A percentile compares a stretch with the other conserved stretches of the same genome.
These are phyloP conservation scores for Dictyophora rubrovolvata DNA, from an alignment of 768 basidiomycete genomes.

Conservation along the genomic window DNA sequence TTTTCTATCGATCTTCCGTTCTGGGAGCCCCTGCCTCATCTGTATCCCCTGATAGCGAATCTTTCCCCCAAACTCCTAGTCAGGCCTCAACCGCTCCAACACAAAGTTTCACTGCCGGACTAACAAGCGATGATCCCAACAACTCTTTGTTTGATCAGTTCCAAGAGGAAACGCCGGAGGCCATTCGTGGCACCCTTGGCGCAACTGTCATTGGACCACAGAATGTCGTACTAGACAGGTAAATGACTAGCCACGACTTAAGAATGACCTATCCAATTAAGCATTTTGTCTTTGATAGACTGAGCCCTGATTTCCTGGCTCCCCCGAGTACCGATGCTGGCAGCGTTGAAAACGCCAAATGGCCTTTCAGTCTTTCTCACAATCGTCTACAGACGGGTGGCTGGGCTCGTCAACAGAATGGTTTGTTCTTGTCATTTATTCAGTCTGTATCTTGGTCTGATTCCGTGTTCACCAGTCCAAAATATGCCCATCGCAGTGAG, in stretches of 20 bases:
- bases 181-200: conserved; percentile 37
- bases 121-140: conserved; percentile 2
- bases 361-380: conserved; percentile 55
- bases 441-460: not conserved
- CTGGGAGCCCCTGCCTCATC: not conserved
- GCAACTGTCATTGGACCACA: conserved; percentile 44
- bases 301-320: conserved; percentile 48
- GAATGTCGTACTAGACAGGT: conserved; percentile 40
- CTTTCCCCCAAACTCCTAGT: not conserved
- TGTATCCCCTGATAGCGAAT: not conserved
- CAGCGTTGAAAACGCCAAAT: conserved; percentile 43
- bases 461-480: conserved; percentile 19
- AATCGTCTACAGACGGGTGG: conserved; percentile 51
- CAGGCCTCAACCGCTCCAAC: not conserved
- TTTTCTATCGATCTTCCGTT: not conserved
- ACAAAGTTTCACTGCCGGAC: conserved; percentile 5
- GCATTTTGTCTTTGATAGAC: conserved; percentile 7
- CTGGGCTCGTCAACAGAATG: conserved; percentile 55
- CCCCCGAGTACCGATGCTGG: conserved; percentile 58
- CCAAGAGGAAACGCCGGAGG: conserved; percentile 24
- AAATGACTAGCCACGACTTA: conserved; percentile 15
- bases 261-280: not conserved
- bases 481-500: conserved; percentile 28
- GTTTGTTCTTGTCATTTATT: conserved; percentile 22
- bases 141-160: conserved; percentile 5